Evolutionary conservation across 768 basidiomycete genomes (phyloP).

Genomic region (Mycena rebaudengoi): DNA sequence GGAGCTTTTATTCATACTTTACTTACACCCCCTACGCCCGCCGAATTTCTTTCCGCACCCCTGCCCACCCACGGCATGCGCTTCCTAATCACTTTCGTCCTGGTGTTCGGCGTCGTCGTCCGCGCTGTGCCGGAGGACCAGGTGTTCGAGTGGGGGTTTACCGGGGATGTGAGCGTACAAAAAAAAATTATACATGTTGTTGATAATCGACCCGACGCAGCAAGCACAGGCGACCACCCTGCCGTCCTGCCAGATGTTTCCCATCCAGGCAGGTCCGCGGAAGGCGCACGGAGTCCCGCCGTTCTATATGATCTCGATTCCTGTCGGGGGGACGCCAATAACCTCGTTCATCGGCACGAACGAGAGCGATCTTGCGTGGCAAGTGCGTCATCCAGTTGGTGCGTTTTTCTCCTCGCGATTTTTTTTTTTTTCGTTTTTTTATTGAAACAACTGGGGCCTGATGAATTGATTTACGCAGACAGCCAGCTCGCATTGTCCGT

Average conservation of each 20-base stretch:
- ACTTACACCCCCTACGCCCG: too few species aligned
- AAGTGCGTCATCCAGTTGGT: conserved; percentile 43
- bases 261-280: not conserved
- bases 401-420: conserved; percentile 26
- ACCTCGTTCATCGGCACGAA: conserved; percentile 39
- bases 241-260: not conserved
- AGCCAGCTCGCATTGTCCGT: conserved; percentile 45
- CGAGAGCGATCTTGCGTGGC: conserved; percentile 43
- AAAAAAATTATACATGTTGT: too few species aligned
- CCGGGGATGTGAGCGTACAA: not conserved
- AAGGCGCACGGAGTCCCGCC: conserved; percentile 34
- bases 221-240: not conserved
- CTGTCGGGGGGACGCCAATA: conserved; percentile 36
- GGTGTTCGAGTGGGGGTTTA: not conserved
- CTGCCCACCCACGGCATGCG: too few species aligned
- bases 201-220: not conserved
- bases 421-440: not conserved
- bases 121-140: too few species aligned
- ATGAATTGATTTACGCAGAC: conserved; percentile 34
- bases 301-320: conserved; percentile 47
- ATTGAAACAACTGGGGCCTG: not conserved
- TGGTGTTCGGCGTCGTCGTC: too few species aligned
- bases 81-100: too few species aligned
- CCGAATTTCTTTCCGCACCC: too few species aligned
- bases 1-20: too few species aligned